Evolutionary conservation across 1,284 basidiomycete species (phyloP), one percentile per base, ranked within the genome.

Genomic region (Ceratobasidium sp.): DNA sequence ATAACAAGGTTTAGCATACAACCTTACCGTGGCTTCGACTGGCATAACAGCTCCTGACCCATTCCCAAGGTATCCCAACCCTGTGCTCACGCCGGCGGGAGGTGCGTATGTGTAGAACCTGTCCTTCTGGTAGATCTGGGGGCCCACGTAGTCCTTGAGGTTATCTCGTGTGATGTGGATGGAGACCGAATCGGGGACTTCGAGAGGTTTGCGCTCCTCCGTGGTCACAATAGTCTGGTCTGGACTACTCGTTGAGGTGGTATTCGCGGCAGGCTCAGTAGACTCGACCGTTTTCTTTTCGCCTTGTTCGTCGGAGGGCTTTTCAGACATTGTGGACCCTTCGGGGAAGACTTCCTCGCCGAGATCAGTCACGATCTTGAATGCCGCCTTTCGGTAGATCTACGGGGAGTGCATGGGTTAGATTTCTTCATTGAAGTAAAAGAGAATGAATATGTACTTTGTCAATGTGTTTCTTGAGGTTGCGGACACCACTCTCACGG

Each of bases 31-130:
- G 59, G 93, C 94, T 83, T 99, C 97, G 72, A 99, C 91, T 18
- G 97, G 96, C 96, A 98, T 98, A 67, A 98, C 92, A 28, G 95
- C 93, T 28, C 97, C 97, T 11, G 93, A 94, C 0, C 97, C 97
- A 81, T 98, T 98, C 16, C 96, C 96, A 26, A 98, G 85, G 82
- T 98, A 98, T 6, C 97, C 97, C 2, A 99, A 84, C 35, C 97
- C 97, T 5, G 94, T 97, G 76, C 91, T 94, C 30, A 98, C 97
- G 73, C 97, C 97, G 0, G 95, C 88, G 1, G 98, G 97, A 16
- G 95, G 93, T 2, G 89, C 82, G 58, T 85, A 84, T 13, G 87
- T 87, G 80, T 98, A 99, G 84, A 99, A 87, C 76, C 97, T 84
- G 80, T 99, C 97, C 82, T 96, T 96, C 82, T 98, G 94, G 82